These are phyloP conservation scores for Fusarium sp. DNA, from an alignment of 2,329 filamentous ascomycete genomes.

Conservation along the genomic window DNA sequence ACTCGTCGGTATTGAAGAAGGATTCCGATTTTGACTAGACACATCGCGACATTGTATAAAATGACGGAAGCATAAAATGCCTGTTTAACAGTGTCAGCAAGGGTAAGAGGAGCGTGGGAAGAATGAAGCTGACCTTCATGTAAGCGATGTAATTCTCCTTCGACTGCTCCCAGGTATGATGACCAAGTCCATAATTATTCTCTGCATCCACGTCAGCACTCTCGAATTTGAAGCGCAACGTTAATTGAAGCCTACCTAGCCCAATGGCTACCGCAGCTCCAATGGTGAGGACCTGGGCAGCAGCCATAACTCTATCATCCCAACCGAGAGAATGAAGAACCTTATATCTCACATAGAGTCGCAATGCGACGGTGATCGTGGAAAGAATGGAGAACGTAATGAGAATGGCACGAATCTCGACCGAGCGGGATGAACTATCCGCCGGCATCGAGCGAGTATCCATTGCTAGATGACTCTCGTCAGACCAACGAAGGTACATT, in stretches of 20 bases:
- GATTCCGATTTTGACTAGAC: conserved; percentile 21
- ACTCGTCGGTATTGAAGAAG: conserved; percentile 26
- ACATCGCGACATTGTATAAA: conserved; percentile 24
- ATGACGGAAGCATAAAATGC: conserved; percentile 21
- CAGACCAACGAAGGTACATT: neutral
- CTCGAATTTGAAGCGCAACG: accelerated
- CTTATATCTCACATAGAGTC: conserved; percentile 6
- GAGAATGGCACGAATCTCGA: conserved; percentile 15
- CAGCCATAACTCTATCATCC: conserved; percentile 20
- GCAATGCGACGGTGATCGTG: neutral
- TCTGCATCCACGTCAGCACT: neutral
- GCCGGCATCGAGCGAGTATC: neutral
- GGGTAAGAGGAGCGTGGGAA: neutral
- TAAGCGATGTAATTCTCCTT: conserved; percentile 7
- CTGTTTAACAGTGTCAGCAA: neutral
- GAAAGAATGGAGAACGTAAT: conserved; percentile 12
- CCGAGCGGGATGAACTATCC: conserved; percentile 5
- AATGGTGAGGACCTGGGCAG: conserved; percentile 7
- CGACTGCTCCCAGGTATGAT: conserved; percentile 23
- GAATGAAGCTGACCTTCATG: conserved; percentile 5
- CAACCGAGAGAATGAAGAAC: conserved; percentile 17
- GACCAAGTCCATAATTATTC: conserved; percentile 20
- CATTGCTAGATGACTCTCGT: neutral
- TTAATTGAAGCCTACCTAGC: neutral
- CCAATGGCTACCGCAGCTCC: conserved; percentile 14